Conservation (phyloP, 352 stramenopile genomes). For the Pythium pyrilobum region DNA sequence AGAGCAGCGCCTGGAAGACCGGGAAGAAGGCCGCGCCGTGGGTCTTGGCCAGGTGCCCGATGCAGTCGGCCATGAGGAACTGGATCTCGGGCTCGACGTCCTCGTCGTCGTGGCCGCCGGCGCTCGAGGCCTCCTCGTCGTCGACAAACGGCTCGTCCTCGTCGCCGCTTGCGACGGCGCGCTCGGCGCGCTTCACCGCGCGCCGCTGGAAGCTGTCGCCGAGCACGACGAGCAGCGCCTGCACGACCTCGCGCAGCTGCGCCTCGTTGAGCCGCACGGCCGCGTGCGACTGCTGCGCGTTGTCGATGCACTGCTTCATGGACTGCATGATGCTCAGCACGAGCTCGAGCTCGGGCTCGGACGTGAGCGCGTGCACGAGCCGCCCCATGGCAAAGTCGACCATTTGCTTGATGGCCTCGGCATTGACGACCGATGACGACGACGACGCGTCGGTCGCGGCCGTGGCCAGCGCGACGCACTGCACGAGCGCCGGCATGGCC, state of each 20-base stretch:
- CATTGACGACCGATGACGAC: neutral
- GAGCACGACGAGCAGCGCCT: constrained; percentile 67
- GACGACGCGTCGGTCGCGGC: neutral
- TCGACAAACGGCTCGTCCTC: constrained; percentile 25
- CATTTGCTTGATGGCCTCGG: constrained; percentile 75
- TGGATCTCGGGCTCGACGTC: constrained; percentile 68
- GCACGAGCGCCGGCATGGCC: constrained; percentile 74
- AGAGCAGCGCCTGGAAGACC: constrained; percentile 67
- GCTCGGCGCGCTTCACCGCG: constrained; percentile 40
- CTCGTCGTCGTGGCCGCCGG: constrained; percentile 36
- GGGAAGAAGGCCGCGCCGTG: constrained; percentile 65
- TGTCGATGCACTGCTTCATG: constrained; percentile 64
- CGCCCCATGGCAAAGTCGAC: constrained; percentile 78
- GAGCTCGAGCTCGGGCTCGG: constrained; percentile 79
- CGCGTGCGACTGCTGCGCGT: constrained; percentile 38
- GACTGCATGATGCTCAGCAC: constrained; percentile 84
- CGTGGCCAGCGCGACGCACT: constrained; percentile 56
- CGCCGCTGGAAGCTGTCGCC: constrained; percentile 80
- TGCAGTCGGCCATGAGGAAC: constrained; percentile 74
- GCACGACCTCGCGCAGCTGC: constrained; percentile 65
- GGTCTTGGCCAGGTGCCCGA: constrained; percentile 67
- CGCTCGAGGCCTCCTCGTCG: constrained; percentile 24
- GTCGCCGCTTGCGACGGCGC: constrained; percentile 28
- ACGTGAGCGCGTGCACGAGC: constrained; percentile 69
- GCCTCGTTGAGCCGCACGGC: constrained; percentile 61